These are phyloP conservation scores for Calonectria fujianensis DNA, from an alignment of 2,329 filamentous ascomycete species.

Conservation along the genomic window DNA sequence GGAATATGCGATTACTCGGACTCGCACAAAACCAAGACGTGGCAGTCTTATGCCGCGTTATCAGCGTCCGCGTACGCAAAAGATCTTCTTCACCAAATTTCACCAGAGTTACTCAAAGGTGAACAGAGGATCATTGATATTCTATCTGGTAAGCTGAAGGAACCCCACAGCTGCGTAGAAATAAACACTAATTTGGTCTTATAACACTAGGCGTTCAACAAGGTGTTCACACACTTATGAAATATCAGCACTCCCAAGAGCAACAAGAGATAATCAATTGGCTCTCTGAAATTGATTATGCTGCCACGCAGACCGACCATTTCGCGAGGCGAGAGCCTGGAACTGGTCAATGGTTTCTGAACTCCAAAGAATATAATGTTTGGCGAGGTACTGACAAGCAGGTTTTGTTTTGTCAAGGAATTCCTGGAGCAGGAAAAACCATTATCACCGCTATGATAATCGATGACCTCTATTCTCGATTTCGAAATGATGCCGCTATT, in stretches of 20 bases:
- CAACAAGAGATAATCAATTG: background rate
- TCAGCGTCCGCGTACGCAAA: conserved; percentile 54
- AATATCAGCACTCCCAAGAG: background rate
- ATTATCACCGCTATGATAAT: background rate
- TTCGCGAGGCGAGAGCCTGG: background rate
- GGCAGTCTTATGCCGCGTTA: conserved; percentile 60
- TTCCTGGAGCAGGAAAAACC: background rate
- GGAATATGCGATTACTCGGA: conserved; percentile 64
- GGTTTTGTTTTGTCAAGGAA: conserved; percentile 10
- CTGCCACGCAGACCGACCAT: background rate
- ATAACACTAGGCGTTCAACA: too few relatives aligned
- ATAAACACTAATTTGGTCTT: too few relatives aligned
- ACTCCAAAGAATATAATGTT: background rate
- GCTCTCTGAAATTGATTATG: background rate
- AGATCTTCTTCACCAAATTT: conserved; percentile 7
- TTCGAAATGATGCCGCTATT: too few relatives aligned
- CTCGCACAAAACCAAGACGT: conserved; percentile 53
- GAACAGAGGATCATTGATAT: background rate
- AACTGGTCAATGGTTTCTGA: conserved; percentile 10
- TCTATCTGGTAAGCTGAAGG: too few relatives aligned
- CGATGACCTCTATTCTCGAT: too few relatives aligned
- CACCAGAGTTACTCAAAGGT: background rate
- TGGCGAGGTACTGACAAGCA: background rate
- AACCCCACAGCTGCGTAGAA: too few relatives aligned
- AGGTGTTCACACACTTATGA: background rate